Conservation (phyloP, 2,329 filamentous ascomycete genomes). For the Exophiala mesophila region DNA sequence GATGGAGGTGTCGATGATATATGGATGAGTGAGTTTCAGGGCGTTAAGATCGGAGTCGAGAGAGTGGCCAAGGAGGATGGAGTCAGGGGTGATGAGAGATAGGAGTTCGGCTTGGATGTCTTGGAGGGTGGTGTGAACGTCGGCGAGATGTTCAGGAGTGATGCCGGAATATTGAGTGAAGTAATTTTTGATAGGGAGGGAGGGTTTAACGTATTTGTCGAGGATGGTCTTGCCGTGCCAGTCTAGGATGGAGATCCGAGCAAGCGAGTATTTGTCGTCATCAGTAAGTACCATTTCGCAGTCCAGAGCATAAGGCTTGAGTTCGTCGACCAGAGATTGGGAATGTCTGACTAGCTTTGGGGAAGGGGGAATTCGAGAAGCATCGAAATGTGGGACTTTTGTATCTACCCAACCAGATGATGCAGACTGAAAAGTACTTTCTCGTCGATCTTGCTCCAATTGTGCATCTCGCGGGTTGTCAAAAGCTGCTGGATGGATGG, state of each 20-base stretch:
- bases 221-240: conserved; percentile 79
- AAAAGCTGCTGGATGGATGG: conserved; percentile 74
- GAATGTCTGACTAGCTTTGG: conserved; percentile 1
- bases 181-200: conserved; percentile 84
- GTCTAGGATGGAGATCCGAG: conserved; percentile 77
- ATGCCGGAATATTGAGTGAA: conserved; percentile 90
- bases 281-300: conserved; percentile 97
- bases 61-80: conserved; percentile 44
- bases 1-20: conserved; percentile 85
- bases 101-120: conserved; percentile 80
- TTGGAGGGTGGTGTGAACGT: conserved; percentile 73
- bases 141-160: conserved; percentile 74
- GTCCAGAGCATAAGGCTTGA: conserved; percentile 75
- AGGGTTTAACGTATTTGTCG: conserved; percentile 88
- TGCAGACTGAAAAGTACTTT: conserved; percentile 44
- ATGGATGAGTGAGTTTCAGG: conserved; percentile 81
- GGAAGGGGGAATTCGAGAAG: conserved; percentile 39
- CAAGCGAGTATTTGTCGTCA: conserved; percentile 73
- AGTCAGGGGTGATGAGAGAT: conserved; percentile 54
- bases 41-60: conserved; percentile 62
- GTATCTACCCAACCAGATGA: conserved; percentile 77
- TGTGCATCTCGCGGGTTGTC: conserved; percentile 51
- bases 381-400: conserved; percentile 67
- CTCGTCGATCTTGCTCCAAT: conserved; percentile 50
- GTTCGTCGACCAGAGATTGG: conserved; percentile 63